Base-by-base conservation (phyloP, 495 filamentous ascomycete species). In the Neurospora sp. region DNA sequence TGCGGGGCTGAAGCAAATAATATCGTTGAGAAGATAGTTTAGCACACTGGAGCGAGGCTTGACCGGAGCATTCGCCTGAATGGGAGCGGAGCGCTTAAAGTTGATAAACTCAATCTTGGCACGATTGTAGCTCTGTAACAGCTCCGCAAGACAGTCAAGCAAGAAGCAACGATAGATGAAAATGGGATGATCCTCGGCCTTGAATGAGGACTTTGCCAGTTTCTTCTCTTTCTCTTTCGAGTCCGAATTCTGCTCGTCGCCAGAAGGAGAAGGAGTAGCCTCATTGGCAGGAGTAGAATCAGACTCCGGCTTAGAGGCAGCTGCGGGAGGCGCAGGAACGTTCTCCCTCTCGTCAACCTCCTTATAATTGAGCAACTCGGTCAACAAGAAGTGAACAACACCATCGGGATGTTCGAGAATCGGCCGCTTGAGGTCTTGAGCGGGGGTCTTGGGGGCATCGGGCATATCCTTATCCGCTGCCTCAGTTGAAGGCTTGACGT, bases 81-180 rank as follows among this genome's bases (percentile, higher is more conserved):
- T 86, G 5, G 94, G 92, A 72, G 93, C 92, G 22, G 92, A 90
- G 73, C 96, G 90, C 70, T 95, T 97, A 84, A 97, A 98, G 78
- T 98, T 98, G 81, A 99, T 97, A 79, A 99, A 99, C 77, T 99
- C 96, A 27, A 98, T 87, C 84, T 99, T 99, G 45, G 93, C 91
- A 38, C 94, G 91, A 73, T 93, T 97, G 83, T 97, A 98, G 76
- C 90, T 95, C 48, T 91, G 90, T n/a, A 99, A 85, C 20, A 99
- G 87, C 79, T 99, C 96, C 0, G 94, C 91, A 40, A 99, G 84
- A 77, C 95, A 97, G 78, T 97, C 93, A 48, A 99, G 86, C 71
- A 99, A 85, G 84, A 98, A 97, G 84, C 93, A 97, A 27, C 96
- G 89, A 77, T 98, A 99, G 72, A 97, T 91, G 81, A 96, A 98